These are phyloP conservation scores for Colletotrichum orchidophilum DNA, from an alignment of 2,329 filamentous ascomycete species.

Conservation along the genomic window DNA sequence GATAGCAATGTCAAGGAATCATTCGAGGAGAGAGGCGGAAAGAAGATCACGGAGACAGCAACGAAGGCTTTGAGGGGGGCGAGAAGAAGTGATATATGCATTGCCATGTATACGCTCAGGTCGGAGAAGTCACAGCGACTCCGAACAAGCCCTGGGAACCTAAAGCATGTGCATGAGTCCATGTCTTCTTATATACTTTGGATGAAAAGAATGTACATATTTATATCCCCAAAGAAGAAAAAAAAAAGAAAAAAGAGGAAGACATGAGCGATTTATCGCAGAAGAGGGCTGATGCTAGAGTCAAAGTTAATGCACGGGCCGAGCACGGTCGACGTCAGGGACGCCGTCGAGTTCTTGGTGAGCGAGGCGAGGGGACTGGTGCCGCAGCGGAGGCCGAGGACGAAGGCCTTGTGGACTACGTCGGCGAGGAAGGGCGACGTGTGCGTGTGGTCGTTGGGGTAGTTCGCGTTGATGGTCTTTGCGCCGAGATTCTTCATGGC, in stretches of 20 bases:
- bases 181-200: background rate
- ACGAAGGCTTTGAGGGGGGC: background rate
- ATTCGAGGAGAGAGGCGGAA: too few relatives aligned
- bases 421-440: slow-evolving; percentile 66
- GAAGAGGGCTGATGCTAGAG: slow-evolving; percentile 30
- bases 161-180: slow-evolving; percentile 23
- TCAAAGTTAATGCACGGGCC: slow-evolving; percentile 41
- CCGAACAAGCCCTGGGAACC: background rate
- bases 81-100: background rate
- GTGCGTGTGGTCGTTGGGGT: slow-evolving; percentile 70
- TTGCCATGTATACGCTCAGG: background rate
- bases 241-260: background rate
- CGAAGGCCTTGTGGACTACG: slow-evolving; percentile 65
- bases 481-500: slow-evolving; percentile 61
- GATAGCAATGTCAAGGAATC: too few relatives aligned
- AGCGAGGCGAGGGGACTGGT: slow-evolving; percentile 50
- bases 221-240: too few relatives aligned
- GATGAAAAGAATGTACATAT: background rate
- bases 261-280: slow-evolving; percentile 5
- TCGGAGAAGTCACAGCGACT: background rate
- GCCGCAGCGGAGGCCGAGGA: slow-evolving; percentile 62
- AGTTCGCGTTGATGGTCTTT: slow-evolving; percentile 60
- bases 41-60: too few relatives aligned
- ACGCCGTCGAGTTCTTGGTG: slow-evolving; percentile 44
- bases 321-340: slow-evolving; percentile 41